Evolutionary conservation across 116 monocot species (phyloP).

Genomic region (Phalaenopsis hybrid): DNA sequence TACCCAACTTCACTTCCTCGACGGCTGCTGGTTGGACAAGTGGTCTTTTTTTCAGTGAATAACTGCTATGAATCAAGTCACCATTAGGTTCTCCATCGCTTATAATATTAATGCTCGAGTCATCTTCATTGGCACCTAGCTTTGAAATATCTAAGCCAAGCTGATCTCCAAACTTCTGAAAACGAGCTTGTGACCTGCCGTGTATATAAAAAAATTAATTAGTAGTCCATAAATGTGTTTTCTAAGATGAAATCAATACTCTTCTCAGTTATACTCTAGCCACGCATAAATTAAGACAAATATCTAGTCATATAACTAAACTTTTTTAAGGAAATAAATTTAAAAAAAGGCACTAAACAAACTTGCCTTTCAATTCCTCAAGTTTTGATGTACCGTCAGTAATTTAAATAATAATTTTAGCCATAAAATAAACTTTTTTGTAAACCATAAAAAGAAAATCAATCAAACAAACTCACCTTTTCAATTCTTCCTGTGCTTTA

Average conservation of each 20-base stretch:
- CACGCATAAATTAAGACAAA: slow-evolving; percentile 13
- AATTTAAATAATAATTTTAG: too few species aligned
- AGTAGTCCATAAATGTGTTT: not conserved
- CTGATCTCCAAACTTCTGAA: slow-evolving; percentile 49
- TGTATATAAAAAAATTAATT: not conserved
- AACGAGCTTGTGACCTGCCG: slow-evolving; percentile 54
- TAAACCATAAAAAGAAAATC: not conserved
- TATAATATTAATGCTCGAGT: slow-evolving; percentile 54
- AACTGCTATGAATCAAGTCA: slow-evolving; percentile 33
- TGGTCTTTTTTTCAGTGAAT: slow-evolving; percentile 47
- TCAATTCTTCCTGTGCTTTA: slow-evolving; percentile 72
- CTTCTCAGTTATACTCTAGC: not conserved
- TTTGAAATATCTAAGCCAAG: slow-evolving; percentile 47
- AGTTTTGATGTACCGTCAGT: slow-evolving; percentile 11
- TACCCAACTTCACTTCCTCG: slow-evolving; percentile 61
- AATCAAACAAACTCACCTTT: slow-evolving; percentile 23
- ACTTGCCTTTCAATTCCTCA: slow-evolving; percentile 39
- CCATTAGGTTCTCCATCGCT: slow-evolving; percentile 56
- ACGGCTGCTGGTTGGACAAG: slow-evolving; percentile 18
- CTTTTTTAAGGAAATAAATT: not conserved
- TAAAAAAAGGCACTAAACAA: not conserved
- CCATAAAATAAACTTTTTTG: too few species aligned
- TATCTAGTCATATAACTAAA: not conserved
- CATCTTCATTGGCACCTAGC: slow-evolving; percentile 50
- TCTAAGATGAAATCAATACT: not conserved